A percentile compares a stretch with the other conserved stretches of the same genome.
Evolutionary conservation across 768 basidiomycete genomes (phyloP).

Genomic region (Trametes gibbosa): DNA sequence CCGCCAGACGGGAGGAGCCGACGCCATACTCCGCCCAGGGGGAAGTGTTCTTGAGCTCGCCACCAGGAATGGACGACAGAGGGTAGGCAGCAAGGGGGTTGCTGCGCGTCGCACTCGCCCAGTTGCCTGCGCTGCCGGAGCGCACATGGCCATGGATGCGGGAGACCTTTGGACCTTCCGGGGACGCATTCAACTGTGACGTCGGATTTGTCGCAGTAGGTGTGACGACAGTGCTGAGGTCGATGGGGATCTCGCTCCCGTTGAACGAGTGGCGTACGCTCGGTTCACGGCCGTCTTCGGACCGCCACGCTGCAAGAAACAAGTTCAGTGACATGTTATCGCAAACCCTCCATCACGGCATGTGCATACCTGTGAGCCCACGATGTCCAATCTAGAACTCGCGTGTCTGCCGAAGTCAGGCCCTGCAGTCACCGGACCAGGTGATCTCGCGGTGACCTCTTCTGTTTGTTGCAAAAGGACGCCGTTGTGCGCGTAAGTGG

Average conservation of each 20-base stretch:
- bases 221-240: constrained; percentile 54
- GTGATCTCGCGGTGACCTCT: constrained; percentile 60
- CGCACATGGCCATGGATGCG: constrained; percentile 68
- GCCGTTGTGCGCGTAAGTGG: constrained; percentile 53
- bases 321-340: constrained; percentile 11
- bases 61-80: constrained; percentile 54
- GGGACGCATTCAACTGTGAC: constrained; percentile 35
- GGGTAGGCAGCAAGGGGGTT: constrained; percentile 45
- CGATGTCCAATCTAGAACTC: constrained; percentile 68
- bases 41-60: constrained; percentile 53
- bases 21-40: constrained; percentile 47
- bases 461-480: constrained; percentile 59
- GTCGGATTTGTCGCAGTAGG: constrained; percentile 38
- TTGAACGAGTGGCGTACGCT: constrained; percentile 74
- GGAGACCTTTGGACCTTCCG: constrained; percentile 38
- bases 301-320: constrained; percentile 40
- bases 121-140: constrained; percentile 79
- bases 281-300: constrained; percentile 40
- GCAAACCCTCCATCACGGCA: constrained; percentile 9
- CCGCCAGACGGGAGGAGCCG: constrained; percentile 19
- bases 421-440: constrained; percentile 80
- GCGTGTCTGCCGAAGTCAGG: constrained; percentile 82
- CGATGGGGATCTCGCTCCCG: constrained; percentile 62
- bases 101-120: constrained; percentile 59
- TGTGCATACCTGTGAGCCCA: constrained; percentile 58